Evolutionary conservation across 2,329 filamentous ascomycete genomes (phyloP), one percentile per base, ranked within the genome.

Genomic region (Arthrobotrys sinensis): DNA sequence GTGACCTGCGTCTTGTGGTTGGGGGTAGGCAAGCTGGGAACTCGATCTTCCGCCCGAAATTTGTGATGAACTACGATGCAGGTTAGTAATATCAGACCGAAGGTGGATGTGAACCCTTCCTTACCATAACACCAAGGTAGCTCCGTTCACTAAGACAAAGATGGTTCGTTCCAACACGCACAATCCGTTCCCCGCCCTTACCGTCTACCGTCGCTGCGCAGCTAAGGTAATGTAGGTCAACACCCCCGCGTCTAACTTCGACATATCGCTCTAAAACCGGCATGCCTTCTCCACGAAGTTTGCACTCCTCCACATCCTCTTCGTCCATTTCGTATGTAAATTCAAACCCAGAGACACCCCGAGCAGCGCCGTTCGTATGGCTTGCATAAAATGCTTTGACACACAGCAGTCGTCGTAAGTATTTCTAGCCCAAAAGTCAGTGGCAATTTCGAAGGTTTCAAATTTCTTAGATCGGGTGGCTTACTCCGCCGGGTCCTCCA

Each of bases 251-350:
- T 55, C 67, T 66, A 53, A 78, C 65, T 32, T 78, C 75, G 10
- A 78, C 62, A 32, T 46, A 78, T n/a, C 75, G 67, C 24, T 72
- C 75, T 11, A 55, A 53, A 3, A 21, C 36, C 12, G 60, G 52
- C 19, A 34, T 14, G 36, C 14, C 32, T 24, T 64, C 55, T 4
- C 66, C 67, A 19, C 67, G 60, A 38, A 78, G 67, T 48, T 66
- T 72, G 28, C 75, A 78, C 19, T 78, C 75, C 34, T 36, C 68
- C 19, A 78, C 67, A 57, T 78, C 75, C 7, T 36, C 50, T 40
- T 78, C 75, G 38, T 78, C 75, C 75, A 78, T 78, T 63, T 78
- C 75, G 19, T 78, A 78, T 32, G 75, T 72, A 32, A 78, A 78
- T 43, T 78, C 75, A 32, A 78, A 78, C 4, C 75, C 75, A 6